These are phyloP conservation scores for Melanopsichium pennsylvanicum DNA, from an alignment of 1,284 basidiomycete genomes.

Conservation along the genomic window DNA sequence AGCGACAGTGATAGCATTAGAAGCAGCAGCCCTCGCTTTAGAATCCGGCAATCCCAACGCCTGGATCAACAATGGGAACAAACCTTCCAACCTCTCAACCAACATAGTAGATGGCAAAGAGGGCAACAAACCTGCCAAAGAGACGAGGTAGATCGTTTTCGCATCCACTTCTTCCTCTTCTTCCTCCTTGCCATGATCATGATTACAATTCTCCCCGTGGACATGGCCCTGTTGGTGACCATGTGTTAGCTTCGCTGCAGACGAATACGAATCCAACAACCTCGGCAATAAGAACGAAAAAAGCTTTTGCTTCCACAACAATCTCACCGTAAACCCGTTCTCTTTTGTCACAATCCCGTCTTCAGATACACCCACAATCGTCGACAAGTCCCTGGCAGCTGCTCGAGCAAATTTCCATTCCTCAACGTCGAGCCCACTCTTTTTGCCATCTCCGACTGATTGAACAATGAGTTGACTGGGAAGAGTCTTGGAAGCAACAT, in stretches of 20 bases:
- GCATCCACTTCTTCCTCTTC: constrained; percentile 46
- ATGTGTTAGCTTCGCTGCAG: constrained; percentile 7
- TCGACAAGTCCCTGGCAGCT: constrained; percentile 21
- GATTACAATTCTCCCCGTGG: constrained; percentile 4
- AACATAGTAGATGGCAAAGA: constrained; percentile 75
- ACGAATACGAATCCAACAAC: constrained; percentile 69
- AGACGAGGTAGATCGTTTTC: constrained; percentile 80
- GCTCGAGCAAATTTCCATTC: constrained; percentile 31
- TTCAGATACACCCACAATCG: constrained; percentile 40
- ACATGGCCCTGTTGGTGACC: constrained; percentile 12
- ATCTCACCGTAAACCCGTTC: constrained; percentile 52
- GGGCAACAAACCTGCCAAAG: constrained; percentile 82
- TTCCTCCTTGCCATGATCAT: background rate
- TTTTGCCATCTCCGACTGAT: background rate
- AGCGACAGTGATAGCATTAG: constrained; percentile 79
- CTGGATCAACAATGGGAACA: constrained; percentile 86
- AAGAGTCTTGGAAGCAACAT: constrained; percentile 2
- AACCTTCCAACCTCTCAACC: constrained; percentile 68
- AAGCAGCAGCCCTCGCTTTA: constrained; percentile 78
- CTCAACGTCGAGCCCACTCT: constrained; percentile 10
- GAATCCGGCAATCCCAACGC: constrained; percentile 80
- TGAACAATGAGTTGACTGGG: constrained; percentile 4
- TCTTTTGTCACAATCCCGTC: constrained; percentile 48
- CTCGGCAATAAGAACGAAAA: constrained; percentile 78
- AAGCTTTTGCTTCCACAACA: constrained; percentile 79